Evolutionary conservation across 441 rosid species (phyloP), one percentile per base, ranked within the genome.

Genomic region (Pelargonium exstipulatum): DNA sequence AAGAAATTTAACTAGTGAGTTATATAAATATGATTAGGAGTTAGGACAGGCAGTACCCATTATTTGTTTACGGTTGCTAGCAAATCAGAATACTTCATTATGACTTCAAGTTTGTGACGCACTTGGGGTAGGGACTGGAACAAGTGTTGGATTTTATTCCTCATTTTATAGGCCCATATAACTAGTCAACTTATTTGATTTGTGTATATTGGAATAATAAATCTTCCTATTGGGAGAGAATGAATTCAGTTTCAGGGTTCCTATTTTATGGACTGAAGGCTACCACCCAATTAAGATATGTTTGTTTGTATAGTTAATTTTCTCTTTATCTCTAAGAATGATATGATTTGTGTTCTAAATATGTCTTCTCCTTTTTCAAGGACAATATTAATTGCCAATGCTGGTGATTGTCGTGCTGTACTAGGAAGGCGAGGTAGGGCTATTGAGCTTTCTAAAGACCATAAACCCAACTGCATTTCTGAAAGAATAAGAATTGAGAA

Each of bases 321-420:
- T 14, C 2, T 12, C n/a, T n/a, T n/a, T 49, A 18, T 14, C 13
- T 60, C 4, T 75, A 60, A 73, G 42, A 9, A 6, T 62, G 26
- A 65, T 17, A 18, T 66, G 17, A 12, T 4, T 49, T 49, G 18
- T 4, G n/a, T 49, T 14, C 55, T 49, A 49, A 49, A n/a, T 4
- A 1, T 16, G 18, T 53, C 22, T 14, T 14, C 22, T 16, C 22
- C 40, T 2, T 57, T 2, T 71, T 80, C 73, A 77, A 91, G 98
- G 80, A 76, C 82, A 67, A 78, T 94, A 43, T 78, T 90, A 86
- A 90, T 89, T 68, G 95, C 91, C 29, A 89, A 89, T 76, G 88
- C 80, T 18, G 95, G 95, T 46, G 95, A 89, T 49, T 89, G 95
- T 51, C 82, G 95, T 69, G 95, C 91, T 26, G 90, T 89, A 69